Evolutionary conservation across 2,329 filamentous ascomycete species (phyloP).

Genomic region (Gremmenia infestans): DNA sequence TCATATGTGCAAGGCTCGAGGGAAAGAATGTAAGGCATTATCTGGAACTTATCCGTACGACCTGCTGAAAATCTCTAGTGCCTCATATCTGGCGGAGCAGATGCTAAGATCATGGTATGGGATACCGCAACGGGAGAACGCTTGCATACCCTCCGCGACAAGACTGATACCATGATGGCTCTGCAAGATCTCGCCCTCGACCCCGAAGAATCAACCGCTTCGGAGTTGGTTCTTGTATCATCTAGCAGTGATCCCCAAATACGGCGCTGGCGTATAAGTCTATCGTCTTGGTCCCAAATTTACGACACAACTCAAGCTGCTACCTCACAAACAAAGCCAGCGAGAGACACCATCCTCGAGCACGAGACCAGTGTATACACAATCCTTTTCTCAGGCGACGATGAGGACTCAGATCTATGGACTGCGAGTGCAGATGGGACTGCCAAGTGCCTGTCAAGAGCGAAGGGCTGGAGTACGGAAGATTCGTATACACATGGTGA

Average conservation of each 20-base stretch:
- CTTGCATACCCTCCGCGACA: constrained; percentile 74
- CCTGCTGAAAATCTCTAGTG: constrained; percentile 20
- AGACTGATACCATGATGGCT: constrained; percentile 64
- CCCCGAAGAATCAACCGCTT: constrained; percentile 48
- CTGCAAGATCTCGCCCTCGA: constrained; percentile 78
- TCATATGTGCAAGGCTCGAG: constrained; percentile 58
- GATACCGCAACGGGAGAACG: constrained; percentile 62
- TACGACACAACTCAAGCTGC: constrained; percentile 35
- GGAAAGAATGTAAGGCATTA: constrained; percentile 46
- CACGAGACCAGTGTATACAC: constrained; percentile 91
- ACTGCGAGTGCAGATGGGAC: constrained; percentile 90
- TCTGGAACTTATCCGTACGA: constrained; percentile 3
- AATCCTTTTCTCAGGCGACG: constrained; percentile 64
- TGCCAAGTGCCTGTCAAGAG: constrained; percentile 70
- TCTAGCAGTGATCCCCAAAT: constrained; percentile 79
- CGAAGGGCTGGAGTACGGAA: constrained; percentile 64
- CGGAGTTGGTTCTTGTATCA: constrained; percentile 61
- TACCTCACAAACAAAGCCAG: constrained; percentile 22
- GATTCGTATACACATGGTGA: constrained; percentile 76
- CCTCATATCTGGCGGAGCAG: constrained; percentile 71
- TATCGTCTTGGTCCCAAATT: constrained; percentile 50
- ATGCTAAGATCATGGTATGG: constrained; percentile 82
- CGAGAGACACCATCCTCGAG: constrained; percentile 56
- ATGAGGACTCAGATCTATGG: constrained; percentile 68
- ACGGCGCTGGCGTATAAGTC: constrained; percentile 65